These are phyloP conservation scores for Polygonum aviculare DNA, from an alignment of 148 eudicot species.

Conservation along the genomic window DNA sequence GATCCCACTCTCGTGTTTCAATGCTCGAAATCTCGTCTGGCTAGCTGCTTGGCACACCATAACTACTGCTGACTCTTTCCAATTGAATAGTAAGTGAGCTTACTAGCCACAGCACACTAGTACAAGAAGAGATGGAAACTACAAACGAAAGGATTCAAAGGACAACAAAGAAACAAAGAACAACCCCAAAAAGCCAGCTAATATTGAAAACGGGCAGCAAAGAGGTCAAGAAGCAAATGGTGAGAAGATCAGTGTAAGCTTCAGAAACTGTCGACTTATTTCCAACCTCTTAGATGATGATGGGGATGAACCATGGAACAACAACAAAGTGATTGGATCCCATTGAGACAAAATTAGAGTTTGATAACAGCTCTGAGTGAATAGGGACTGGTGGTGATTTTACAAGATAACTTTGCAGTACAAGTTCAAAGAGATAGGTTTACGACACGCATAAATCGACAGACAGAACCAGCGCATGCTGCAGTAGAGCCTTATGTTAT, in stretches of 20 bases:
- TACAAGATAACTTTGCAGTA: slow-evolving; percentile 72
- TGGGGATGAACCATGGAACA: slow-evolving; percentile 36
- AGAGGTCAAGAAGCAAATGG: neutral
- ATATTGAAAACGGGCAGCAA: neutral
- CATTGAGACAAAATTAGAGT: slow-evolving; percentile 21
- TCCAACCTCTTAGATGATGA: slow-evolving; percentile 25
- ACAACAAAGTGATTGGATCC: slow-evolving; percentile 40
- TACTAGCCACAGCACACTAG: neutral
- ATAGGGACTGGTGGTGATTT: slow-evolving; percentile 8
- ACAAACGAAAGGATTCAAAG: neutral
- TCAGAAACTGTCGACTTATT: neutral
- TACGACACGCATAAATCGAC: slow-evolving; percentile 47
- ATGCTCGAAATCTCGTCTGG: slow-evolving; percentile 75
- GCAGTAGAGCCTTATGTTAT: neutral
- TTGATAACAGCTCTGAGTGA: neutral
- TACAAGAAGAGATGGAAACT: neutral
- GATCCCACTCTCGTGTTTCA: slow-evolving; percentile 73
- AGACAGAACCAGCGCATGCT: slow-evolving; percentile 52
- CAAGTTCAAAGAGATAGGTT: slow-evolving; percentile 57
- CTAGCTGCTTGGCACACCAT: slow-evolving; percentile 92
- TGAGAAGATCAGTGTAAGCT: neutral
- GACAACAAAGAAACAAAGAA: neutral
- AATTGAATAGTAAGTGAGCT: slow-evolving; percentile 4
- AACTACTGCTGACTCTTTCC: slow-evolving; percentile 44
- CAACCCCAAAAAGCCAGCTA: neutral